Conservation (phyloP, 352 stramenopile genomes). For the Phytophthora citricola region DNA sequence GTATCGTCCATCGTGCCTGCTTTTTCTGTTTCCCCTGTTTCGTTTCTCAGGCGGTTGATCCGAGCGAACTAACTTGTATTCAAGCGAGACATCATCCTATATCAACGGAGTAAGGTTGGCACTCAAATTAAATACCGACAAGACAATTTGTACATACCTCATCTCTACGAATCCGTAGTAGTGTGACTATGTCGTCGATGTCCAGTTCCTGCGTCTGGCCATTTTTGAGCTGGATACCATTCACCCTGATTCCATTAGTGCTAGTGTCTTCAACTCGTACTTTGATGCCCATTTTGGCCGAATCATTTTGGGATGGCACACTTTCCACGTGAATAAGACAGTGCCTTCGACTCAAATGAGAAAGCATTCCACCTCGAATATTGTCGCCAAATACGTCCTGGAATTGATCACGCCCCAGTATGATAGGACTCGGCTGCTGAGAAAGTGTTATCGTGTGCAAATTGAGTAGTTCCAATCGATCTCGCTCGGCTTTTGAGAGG, state of each 20-base stretch:
- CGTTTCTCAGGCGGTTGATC: conserved; percentile 15
- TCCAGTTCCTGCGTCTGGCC: conserved; percentile 50
- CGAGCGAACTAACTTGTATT: conserved; percentile 45
- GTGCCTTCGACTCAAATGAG: conserved; percentile 63
- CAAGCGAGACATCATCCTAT: conserved; percentile 55
- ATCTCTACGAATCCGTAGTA: conserved; percentile 56
- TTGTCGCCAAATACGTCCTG: conserved; percentile 73
- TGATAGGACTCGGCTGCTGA: conserved; percentile 39
- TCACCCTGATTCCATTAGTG: conserved; percentile 73
- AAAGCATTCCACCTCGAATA: conserved; percentile 62
- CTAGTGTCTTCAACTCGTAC: conserved; percentile 75
- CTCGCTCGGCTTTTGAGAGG: conserved; percentile 51
- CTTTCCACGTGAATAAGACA: conserved; percentile 69
- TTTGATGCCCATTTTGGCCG: conserved; percentile 41
- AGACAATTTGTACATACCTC: conserved; percentile 38
- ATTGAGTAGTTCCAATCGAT: conserved; percentile 55
- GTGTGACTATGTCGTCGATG: conserved; percentile 62
- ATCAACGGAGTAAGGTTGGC: neutral
- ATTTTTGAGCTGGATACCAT: conserved; percentile 59
- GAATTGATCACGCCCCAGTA: conserved; percentile 62
- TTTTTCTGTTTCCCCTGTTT: conserved; percentile 25
- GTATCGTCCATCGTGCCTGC: conserved; percentile 41
- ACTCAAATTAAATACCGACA: neutral
- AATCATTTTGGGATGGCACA: conserved; percentile 29
- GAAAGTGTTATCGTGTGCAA: conserved; percentile 53